Evolutionary conservation across 768 basidiomycete genomes (phyloP), one percentile per base, ranked within the genome.

Genomic region (Lentinula guzmanii): DNA sequence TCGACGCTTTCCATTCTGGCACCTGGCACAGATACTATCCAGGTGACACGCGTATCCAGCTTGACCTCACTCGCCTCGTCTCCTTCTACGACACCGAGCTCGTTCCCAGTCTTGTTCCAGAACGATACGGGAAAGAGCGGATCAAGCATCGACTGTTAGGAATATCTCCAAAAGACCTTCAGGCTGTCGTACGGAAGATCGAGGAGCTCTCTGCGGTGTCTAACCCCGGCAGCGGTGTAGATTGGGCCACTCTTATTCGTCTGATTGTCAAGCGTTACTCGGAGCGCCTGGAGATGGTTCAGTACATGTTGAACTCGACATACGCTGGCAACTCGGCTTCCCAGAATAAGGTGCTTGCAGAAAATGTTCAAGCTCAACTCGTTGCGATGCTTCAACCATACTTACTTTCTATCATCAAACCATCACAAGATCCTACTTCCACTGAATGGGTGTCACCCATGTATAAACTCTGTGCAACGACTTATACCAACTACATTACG

Each of bases 51-150:
- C 79, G 80, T 33, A 68, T 80, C 18, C 62, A 70, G 18, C 69
- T 79, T 31, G 79, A 82, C 66, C 72, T 77, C 48, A 65, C 77
- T 2, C 70, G 76, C 10, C 61, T 77, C 13, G 63, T 81, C 16
- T 78, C 79, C 0, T 76, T 82, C 58, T 82, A 80, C 63, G 79
- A 82, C 62, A 70, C 70, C 2, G 55, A 53, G 0, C 68, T 77
- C 4, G 76, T 75, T 41, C 74, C 75, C 1, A 75, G 74, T 5
- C 65, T 82, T 10, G 69, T 75, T 42, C 62, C 48, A 0, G 61
- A 65, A 4, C 70, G 79, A 1, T 55, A 65, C 1, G 70, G 67
- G 4, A 66, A 73, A 57, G 69, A 74, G 31, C 67, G 78, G 9
- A 69, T 72, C 65, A 64, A 72, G 21, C 75, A 80, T 60, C 72